A percentile compares a stretch with the other conserved stretches of the same genome.
phyloP scores from a whole-genome alignment of 2,329 filamentous ascomycete genomes.

The Microcera coccophila region DNA sequence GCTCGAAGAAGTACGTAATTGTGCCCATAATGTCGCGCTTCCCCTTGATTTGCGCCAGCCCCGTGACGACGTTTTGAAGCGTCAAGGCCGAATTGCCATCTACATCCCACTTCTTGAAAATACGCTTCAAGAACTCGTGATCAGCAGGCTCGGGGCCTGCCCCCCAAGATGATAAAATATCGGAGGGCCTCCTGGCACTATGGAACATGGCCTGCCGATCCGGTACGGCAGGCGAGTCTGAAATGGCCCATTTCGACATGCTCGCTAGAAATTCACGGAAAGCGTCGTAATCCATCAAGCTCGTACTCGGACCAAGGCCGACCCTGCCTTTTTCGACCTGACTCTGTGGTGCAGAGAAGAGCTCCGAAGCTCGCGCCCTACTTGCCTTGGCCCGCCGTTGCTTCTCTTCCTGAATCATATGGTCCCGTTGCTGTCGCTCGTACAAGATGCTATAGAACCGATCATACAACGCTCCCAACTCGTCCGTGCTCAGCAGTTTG shows the following conservation, averaged over 20 bases:
- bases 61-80: constrained; percentile 86
- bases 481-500: constrained; percentile 80
- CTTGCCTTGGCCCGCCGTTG: constrained; percentile 62
- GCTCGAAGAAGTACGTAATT: constrained; percentile 95
- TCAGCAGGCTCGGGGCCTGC: constrained; percentile 68
- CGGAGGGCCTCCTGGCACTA: constrained; percentile 48
- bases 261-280: constrained; percentile 91
- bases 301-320: constrained; percentile 82
- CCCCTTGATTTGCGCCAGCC: constrained; percentile 86
- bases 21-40: constrained; percentile 95
- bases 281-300: constrained; percentile 93
- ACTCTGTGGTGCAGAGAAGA: constrained; percentile 38
- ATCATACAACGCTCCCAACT: constrained; percentile 88
- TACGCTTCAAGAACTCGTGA: constrained; percentile 85
- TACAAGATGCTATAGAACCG: constrained; percentile 90
- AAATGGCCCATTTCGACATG: constrained; percentile 88
- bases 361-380: constrained; percentile 35
- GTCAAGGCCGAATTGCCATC: constrained; percentile 74
- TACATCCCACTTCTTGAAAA: constrained; percentile 86
- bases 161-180: constrained; percentile 51
- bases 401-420: constrained; percentile 72
- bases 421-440: constrained; percentile 80
- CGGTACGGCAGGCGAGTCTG: constrained; percentile 66
- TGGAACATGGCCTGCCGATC: constrained; percentile 58
- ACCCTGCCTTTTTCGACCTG: constrained; percentile 79